Conservation (phyloP, 768 basidiomycete species). For the Zangia roseola region DNA sequence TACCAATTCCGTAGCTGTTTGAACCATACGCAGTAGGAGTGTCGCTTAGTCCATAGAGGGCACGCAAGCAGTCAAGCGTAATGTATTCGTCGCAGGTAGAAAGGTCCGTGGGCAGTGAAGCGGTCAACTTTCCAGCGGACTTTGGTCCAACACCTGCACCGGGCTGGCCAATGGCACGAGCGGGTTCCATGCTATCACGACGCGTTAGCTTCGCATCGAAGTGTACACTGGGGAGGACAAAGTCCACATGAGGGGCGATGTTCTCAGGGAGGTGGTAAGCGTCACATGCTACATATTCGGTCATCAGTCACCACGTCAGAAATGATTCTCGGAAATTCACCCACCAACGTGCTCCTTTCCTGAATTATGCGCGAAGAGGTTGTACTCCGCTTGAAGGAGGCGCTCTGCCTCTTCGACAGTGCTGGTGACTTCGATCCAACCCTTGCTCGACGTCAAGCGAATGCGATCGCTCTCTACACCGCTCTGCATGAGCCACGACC, state of each 20-base stretch:
- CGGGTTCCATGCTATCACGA: conserved; percentile 5
- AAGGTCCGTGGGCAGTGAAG: conserved; percentile 10
- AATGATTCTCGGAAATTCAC: not conserved
- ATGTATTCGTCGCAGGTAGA: conserved; percentile 27
- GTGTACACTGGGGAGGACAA: conserved; percentile 34
- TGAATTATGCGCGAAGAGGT: conserved; percentile 24
- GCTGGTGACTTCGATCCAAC: conserved; percentile 27
- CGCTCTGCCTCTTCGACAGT: conserved; percentile 32
- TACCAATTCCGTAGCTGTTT: conserved; percentile 38
- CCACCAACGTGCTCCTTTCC: conserved; percentile 27
- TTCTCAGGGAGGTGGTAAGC: conserved; percentile 33
- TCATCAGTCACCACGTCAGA: not conserved
- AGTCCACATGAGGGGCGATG: conserved; percentile 32
- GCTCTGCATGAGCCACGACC: conserved; percentile 26
- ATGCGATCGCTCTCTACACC: conserved; percentile 25
- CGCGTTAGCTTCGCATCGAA: conserved; percentile 25
- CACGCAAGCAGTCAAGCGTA: conserved; percentile 29
- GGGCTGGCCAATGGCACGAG: conserved; percentile 16
- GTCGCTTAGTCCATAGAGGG: conserved; percentile 27
- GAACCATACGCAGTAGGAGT: conserved; percentile 20
- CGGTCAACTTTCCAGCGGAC: conserved; percentile 7
- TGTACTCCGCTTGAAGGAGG: conserved; percentile 34
- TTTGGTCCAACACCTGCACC: conserved; percentile 5
- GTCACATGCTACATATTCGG: conserved; percentile 25
- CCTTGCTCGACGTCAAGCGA: conserved; percentile 12